Evolutionary conservation across 768 basidiomycete species (phyloP).

Genomic region (Glaciozyma antarctica): DNA sequence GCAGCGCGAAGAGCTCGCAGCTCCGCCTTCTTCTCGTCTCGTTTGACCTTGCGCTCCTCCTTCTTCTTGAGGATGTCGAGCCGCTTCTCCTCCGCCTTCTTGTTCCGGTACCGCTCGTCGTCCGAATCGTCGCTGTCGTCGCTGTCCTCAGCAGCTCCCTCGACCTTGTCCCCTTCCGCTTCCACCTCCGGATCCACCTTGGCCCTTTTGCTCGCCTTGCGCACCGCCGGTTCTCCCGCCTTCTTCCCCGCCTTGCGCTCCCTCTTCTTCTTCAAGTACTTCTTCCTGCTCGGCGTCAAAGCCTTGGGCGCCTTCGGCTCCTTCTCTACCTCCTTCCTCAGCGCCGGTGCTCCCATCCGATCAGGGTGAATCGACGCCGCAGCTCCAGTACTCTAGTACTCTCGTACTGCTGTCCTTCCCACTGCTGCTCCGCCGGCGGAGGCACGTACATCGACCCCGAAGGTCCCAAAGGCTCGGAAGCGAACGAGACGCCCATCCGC

Average conservation of each 20-base stretch:
- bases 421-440: neutral
- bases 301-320: constrained; percentile 38
- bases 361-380: constrained; percentile 14
- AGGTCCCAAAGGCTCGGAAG: neutral
- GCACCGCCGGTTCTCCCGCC: constrained; percentile 37
- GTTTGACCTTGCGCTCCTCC: constrained; percentile 22
- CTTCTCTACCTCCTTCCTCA: constrained; percentile 9
- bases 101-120: constrained; percentile 25
- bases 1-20: constrained; percentile 18
- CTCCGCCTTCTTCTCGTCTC: constrained; percentile 32
- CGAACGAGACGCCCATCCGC: constrained; percentile 2
- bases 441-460: constrained; percentile 2
- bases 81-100: constrained; percentile 27
- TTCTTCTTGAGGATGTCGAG: constrained; percentile 2
- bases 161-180: constrained; percentile 2
- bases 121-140: constrained; percentile 9
- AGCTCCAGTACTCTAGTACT: neutral
- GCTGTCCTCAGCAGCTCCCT: constrained; percentile 5
- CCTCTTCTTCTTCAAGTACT: constrained; percentile 65
- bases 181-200: constrained; percentile 35
- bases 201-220: constrained; percentile 29
- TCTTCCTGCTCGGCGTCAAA: constrained; percentile 63
- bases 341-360: constrained; percentile 2
- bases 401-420: neutral
- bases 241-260: constrained; percentile 52